phyloP scores from a whole-genome alignment of 2,329 filamentous ascomycete species.

The Fusarium penzigii region DNA sequence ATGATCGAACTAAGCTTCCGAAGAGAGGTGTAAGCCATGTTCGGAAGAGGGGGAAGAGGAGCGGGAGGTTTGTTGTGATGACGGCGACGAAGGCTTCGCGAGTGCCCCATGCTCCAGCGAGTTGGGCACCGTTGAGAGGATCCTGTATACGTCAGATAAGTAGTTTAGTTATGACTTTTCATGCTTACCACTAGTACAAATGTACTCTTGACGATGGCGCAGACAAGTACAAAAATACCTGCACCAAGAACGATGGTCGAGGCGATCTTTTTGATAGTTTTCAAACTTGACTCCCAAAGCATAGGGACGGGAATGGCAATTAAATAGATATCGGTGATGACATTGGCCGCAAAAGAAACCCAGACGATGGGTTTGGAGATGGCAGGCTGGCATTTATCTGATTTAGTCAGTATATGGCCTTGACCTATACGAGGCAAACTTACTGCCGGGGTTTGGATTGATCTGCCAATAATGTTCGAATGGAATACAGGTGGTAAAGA shows the following conservation, averaged over 20 bases:
- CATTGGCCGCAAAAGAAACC: slow-evolving; percentile 50
- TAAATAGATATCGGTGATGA: slow-evolving; percentile 57
- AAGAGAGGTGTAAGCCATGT: slow-evolving; percentile 38
- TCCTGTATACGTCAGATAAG: slow-evolving; percentile 27
- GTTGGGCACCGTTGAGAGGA: slow-evolving; percentile 37
- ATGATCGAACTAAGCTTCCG: slow-evolving; percentile 35
- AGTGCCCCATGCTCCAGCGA: slow-evolving; percentile 41
- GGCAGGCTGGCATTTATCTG: slow-evolving; percentile 48
- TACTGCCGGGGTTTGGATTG: slow-evolving; percentile 56
- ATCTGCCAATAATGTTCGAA: slow-evolving; percentile 59
- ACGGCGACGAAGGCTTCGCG: slow-evolving; percentile 45
- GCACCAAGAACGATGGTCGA: slow-evolving; percentile 39
- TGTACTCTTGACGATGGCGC: slow-evolving; percentile 39
- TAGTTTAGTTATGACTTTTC: background rate
- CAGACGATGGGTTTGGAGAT: slow-evolving; percentile 52
- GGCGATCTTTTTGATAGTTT: slow-evolving; percentile 37
- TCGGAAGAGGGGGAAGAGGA: slow-evolving; percentile 46
- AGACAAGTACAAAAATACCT: slow-evolving; percentile 42
- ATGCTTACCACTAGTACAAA: slow-evolving; percentile 38
- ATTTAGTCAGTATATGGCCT: background rate
- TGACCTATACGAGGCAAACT: slow-evolving; percentile 20
- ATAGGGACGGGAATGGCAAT: slow-evolving; percentile 58
- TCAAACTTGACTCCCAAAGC: slow-evolving; percentile 38
- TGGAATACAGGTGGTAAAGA: slow-evolving; percentile 53
- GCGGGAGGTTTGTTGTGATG: slow-evolving; percentile 42